phyloP scores from a whole-genome alignment of 2,329 filamentous ascomycete species.

The Fusarium camptoceras region DNA sequence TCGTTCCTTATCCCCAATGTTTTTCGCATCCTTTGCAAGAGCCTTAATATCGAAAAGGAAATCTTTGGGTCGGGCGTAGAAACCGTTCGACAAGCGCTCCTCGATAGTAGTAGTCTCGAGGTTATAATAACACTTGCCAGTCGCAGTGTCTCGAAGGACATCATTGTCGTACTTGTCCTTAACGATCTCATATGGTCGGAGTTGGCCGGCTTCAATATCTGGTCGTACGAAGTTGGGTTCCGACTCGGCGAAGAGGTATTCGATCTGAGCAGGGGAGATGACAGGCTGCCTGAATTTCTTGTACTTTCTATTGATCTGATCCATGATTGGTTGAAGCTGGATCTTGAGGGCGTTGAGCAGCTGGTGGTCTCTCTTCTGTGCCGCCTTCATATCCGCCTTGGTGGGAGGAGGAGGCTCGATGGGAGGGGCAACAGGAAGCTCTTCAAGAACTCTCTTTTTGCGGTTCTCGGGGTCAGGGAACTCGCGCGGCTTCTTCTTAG shows the following conservation, averaged over 20 bases:
- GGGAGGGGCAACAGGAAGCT: conserved; percentile 79
- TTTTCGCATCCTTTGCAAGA: conserved; percentile 85
- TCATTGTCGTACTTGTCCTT: conserved; percentile 82
- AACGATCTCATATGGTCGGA: conserved; percentile 81
- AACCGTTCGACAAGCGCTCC: conserved; percentile 95
- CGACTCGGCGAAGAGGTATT: conserved; percentile 86
- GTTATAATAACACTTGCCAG: conserved; percentile 93
- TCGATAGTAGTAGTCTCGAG: conserved; percentile 93
- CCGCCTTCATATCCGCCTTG: conserved; percentile 82
- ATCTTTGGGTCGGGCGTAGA: conserved; percentile 90
- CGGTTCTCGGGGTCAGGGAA: conserved; percentile 89
- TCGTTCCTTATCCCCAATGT: conserved; percentile 83
- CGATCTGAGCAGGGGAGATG: conserved; percentile 78
- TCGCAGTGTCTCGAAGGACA: conserved; percentile 79
- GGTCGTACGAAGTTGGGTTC: conserved; percentile 77
- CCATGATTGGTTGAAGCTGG: conserved; percentile 93
- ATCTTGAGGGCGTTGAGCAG: conserved; percentile 90
- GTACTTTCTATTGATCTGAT: conserved; percentile 92
- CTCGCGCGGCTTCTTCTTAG: conserved; percentile 82
- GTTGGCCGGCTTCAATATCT: conserved; percentile 64
- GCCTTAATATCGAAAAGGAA: conserved; percentile 89
- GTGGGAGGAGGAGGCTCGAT: conserved; percentile 75
- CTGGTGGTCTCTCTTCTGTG: conserved; percentile 85
- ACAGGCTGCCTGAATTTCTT: conserved; percentile 86
- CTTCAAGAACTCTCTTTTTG: conserved; percentile 85